phyloP scores from a whole-genome alignment of 2,329 filamentous ascomycete genomes.

The Penicillium digitatum region DNA sequence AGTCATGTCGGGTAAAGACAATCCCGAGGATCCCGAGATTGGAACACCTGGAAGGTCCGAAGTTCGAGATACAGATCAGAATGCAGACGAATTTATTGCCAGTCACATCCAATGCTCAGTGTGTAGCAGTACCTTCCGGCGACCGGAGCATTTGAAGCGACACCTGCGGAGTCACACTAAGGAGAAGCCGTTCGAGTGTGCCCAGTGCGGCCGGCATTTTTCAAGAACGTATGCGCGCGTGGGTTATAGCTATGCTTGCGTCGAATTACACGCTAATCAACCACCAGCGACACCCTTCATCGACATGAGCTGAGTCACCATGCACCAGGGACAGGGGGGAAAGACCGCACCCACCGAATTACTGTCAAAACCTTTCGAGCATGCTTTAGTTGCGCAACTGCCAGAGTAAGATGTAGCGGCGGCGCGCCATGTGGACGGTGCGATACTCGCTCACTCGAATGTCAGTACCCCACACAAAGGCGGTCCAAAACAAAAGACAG shows the following conservation, averaged over 20 bases:
- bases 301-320: slow-evolving; percentile 41
- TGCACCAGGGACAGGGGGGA: slow-evolving; percentile 32
- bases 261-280: neutral
- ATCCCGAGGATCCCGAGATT: slow-evolving; percentile 14
- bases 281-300: slow-evolving; percentile 37
- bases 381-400: slow-evolving; percentile 39
- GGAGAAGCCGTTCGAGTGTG: slow-evolving; percentile 40
- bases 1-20: slow-evolving; percentile 30
- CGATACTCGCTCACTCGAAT: slow-evolving; percentile 36
- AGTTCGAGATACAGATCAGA: neutral
- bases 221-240: slow-evolving; percentile 36
- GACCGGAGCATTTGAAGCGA: slow-evolving; percentile 42
- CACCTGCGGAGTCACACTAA: slow-evolving; percentile 42
- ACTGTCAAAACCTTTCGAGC: slow-evolving; percentile 43
- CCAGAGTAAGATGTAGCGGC: slow-evolving; percentile 40
- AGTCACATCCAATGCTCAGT: slow-evolving; percentile 33
- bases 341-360: slow-evolving; percentile 38
- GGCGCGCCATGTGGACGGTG: slow-evolving; percentile 38
- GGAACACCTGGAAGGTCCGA: neutral
- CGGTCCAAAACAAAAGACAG: slow-evolving; percentile 32
- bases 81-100: slow-evolving; percentile 10
- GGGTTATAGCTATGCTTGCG: neutral
- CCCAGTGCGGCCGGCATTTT: slow-evolving; percentile 41
- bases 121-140: slow-evolving; percentile 38
- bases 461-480: slow-evolving; percentile 40